phyloP scores from a whole-genome alignment of 805 yeast genomes.

The Myxozyma neglecta region DNA sequence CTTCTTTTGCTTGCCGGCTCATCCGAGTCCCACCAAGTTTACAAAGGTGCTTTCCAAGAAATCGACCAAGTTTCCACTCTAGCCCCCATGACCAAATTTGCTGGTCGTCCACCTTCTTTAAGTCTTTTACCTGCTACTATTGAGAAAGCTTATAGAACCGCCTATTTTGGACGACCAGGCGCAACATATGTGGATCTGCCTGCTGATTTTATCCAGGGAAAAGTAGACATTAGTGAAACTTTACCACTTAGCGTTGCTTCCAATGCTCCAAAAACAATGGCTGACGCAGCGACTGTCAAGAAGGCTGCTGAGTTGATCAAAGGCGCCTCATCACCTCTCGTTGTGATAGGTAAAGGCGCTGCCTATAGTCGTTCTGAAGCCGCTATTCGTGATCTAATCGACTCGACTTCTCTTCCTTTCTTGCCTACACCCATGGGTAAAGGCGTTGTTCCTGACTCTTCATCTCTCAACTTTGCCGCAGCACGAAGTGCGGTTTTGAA shows the following conservation, averaged over 20 bases:
- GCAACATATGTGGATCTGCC: slow-evolving; percentile 65
- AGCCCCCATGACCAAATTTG: slow-evolving; percentile 52
- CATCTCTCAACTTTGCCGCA: slow-evolving; percentile 53
- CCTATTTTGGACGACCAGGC: slow-evolving; percentile 58
- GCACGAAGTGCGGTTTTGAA: slow-evolving; percentile 63
- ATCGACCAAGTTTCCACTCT: slow-evolving; percentile 60
- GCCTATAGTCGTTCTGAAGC: slow-evolving; percentile 49
- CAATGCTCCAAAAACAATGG: slow-evolving; percentile 43
- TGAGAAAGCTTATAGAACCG: slow-evolving; percentile 49
- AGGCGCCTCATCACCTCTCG: slow-evolving; percentile 50
- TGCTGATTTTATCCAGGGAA: slow-evolving; percentile 54
- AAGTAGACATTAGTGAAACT: slow-evolving; percentile 13
- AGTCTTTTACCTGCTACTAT: slow-evolving; percentile 45
- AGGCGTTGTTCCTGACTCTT: slow-evolving; percentile 59
- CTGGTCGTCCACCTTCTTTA: slow-evolving; percentile 46
- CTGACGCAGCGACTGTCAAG: slow-evolving; percentile 42
- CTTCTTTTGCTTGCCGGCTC: slow-evolving; percentile 66
- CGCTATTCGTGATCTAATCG: slow-evolving; percentile 46
- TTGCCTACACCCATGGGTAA: slow-evolving; percentile 80
- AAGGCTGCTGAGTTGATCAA: slow-evolving; percentile 43
- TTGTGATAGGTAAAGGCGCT: slow-evolving; percentile 68
- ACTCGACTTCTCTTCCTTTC: slow-evolving; percentile 51
- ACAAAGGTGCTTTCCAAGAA: slow-evolving; percentile 71
- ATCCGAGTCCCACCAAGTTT: slow-evolving; percentile 48
- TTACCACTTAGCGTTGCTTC: slow-evolving; percentile 1